These are phyloP conservation scores for Cytospora chrysosperma DNA, from an alignment of 2,329 filamentous ascomycete species.

Conservation along the genomic window DNA sequence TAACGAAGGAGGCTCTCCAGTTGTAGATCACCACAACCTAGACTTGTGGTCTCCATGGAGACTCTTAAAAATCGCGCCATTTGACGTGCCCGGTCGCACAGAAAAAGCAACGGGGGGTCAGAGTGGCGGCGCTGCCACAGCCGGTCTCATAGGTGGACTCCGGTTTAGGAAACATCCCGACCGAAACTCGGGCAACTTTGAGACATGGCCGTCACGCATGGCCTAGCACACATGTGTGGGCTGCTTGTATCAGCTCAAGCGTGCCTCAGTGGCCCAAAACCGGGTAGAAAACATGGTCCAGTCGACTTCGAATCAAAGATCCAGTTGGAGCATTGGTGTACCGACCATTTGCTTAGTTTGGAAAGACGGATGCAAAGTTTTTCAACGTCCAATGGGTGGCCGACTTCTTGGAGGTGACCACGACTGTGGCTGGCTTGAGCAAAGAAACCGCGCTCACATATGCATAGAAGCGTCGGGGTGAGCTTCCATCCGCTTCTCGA, in stretches of 20 bases:
- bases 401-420: conserved; percentile 1
- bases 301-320: neutral
- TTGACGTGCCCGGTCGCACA: neutral
- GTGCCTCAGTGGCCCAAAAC: conserved; percentile 4
- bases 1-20: neutral
- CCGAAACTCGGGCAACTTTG: conserved; percentile 8
- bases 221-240: neutral
- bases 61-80: neutral
- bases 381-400: neutral
- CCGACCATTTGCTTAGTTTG: neutral
- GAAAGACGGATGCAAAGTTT: neutral
- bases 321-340: neutral
- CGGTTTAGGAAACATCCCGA: neutral
- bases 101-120: neutral
- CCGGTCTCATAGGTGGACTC: neutral
- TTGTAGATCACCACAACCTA: neutral
- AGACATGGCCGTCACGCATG: conserved; percentile 9
- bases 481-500: conserved; percentile 4
- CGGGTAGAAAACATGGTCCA: neutral
- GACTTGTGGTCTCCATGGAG: neutral
- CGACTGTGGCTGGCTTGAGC: conserved; percentile 2
- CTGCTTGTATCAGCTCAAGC: neutral
- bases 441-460: neutral
- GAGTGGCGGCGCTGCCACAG: neutral
- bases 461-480: neutral